Conservation (phyloP, 2,329 filamentous ascomycete genomes). For the Lasiodiplodia hormozganensis region DNA sequence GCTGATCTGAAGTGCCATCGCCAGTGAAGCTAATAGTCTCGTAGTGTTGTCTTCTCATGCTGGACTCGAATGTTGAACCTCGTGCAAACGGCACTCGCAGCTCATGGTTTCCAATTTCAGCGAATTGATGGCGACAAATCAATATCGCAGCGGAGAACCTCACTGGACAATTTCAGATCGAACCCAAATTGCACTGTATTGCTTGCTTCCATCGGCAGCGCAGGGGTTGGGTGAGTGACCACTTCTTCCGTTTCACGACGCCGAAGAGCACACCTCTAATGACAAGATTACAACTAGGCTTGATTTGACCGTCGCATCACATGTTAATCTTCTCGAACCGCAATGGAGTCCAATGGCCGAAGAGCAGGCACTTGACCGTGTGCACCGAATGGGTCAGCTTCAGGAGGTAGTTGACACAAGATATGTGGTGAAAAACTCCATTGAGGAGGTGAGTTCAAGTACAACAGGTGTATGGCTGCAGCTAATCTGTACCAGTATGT, state of each 20-base stretch:
- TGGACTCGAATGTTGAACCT: constrained; percentile 44
- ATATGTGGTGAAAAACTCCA: constrained; percentile 39
- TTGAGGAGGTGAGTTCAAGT: constrained; percentile 35
- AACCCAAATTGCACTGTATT: constrained; percentile 37
- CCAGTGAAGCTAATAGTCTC: background rate
- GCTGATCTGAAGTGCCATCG: no score
- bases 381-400: constrained; percentile 42
- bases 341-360: constrained; percentile 48
- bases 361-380: constrained; percentile 43
- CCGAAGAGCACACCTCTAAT: background rate
- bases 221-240: constrained; percentile 39
- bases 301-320: constrained; percentile 40
- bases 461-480: background rate
- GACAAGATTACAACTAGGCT: constrained; percentile 25
- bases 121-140: constrained; percentile 40
- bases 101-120: constrained; percentile 28
- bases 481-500: constrained; percentile 5
- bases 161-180: constrained; percentile 31
- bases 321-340: constrained; percentile 43
- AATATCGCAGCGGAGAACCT: constrained; percentile 23
- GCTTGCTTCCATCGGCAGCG: constrained; percentile 43
- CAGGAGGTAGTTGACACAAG: constrained; percentile 38
- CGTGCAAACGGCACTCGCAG: constrained; percentile 32
- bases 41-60: constrained; percentile 39
- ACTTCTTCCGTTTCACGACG: constrained; percentile 8